Percentiles rank a stretch among this genome's conserved stretches.
phyloP scores from a whole-genome alignment of 73 alveolate species.

The Uronychia binucleata region DNA sequence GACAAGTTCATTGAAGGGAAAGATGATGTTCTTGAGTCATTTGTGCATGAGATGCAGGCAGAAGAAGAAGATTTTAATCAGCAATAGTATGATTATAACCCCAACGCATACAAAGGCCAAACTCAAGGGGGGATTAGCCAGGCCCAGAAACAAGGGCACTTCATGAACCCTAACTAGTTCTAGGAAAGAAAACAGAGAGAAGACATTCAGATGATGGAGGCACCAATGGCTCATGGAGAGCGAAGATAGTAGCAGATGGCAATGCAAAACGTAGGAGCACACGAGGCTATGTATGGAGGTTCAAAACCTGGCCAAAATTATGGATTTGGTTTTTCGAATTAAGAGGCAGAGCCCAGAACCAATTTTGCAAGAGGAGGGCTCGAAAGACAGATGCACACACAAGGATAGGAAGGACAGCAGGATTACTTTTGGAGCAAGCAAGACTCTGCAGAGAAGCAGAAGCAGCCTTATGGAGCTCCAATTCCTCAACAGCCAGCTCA shows the following conservation, averaged over 20 bases:
- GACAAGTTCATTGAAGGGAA: constrained; percentile 55
- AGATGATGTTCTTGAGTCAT: constrained; percentile 46
- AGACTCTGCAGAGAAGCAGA: no score
- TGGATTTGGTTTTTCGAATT: neutral
- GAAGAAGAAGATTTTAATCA: constrained; percentile 6
- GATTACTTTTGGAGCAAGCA: neutral
- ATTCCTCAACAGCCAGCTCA: no score
- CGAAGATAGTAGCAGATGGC: neutral
- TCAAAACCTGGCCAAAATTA: neutral
- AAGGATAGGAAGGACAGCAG: neutral
- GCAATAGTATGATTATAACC: constrained; percentile 2
- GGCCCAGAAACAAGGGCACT: constrained; percentile 5
- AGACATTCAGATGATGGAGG: neutral
- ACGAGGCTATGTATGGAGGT: neutral
- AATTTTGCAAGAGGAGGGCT: neutral
- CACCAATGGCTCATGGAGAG: neutral
- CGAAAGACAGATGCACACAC: constrained; percentile 8
- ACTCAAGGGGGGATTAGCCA: constrained; percentile 6
- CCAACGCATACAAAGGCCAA: neutral
- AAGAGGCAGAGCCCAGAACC: neutral
- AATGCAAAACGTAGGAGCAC: neutral
- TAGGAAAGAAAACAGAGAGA: constrained; percentile 5
- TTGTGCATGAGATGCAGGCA: constrained; percentile 25
- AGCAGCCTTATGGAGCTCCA: no score
- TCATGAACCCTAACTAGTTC: neutral